Conservation (phyloP, 2,329 filamentous ascomycete genomes). For the Colletotrichum sp. region DNA sequence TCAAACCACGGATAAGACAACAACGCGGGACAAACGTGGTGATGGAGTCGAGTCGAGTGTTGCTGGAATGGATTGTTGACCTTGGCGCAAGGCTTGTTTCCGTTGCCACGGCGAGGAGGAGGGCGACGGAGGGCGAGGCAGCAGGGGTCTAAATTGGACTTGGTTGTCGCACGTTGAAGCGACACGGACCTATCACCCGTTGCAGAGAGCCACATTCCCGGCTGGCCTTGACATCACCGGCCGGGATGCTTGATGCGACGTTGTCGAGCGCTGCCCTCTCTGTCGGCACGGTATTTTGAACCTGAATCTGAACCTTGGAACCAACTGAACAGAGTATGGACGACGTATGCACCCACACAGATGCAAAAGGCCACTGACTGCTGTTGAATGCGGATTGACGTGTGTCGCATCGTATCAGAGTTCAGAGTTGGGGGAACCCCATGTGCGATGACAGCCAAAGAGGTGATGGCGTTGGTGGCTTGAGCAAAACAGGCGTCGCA, state of each 20-base stretch:
- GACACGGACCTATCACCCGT: conserved; percentile 18
- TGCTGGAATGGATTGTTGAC: conserved; percentile 14
- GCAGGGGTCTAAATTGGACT: conserved; percentile 2
- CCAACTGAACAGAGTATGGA: background rate
- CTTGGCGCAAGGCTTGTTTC: background rate
- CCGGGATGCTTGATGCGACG: conserved; percentile 8
- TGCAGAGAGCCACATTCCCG: background rate
- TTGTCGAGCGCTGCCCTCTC: background rate
- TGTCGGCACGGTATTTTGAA: background rate
- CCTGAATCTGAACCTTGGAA: background rate
- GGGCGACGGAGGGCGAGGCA: background rate
- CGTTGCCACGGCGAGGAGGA: conserved; percentile 14
- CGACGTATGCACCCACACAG: background rate
- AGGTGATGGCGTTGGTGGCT: background rate
- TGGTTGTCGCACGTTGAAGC: conserved; percentile 11
- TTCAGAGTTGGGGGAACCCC: background rate
- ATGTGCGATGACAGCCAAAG: background rate
- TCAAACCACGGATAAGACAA: background rate
- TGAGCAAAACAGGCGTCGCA: conserved; percentile 12
- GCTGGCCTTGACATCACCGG: conserved; percentile 16
- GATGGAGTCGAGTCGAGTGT: background rate
- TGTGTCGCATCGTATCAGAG: background rate
- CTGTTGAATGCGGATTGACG: background rate
- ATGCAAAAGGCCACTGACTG: background rate
- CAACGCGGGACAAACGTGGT: background rate